Evolutionary conservation across 257 asterid species (phyloP).

Genomic region (Schizonepeta tenuifolia): DNA sequence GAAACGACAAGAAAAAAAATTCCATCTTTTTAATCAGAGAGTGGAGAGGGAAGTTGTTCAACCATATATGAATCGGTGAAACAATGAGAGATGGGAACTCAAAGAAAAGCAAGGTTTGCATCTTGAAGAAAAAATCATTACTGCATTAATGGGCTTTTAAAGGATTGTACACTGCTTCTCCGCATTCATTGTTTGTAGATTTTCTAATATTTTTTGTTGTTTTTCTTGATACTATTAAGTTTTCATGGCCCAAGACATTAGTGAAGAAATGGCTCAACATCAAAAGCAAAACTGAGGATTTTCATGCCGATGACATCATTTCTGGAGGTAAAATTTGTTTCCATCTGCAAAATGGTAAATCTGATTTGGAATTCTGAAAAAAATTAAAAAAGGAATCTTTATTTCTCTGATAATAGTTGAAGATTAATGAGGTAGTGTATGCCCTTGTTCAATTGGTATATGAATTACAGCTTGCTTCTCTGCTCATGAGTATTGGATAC

Average conservation of each 20-base stretch:
- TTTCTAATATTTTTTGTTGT: conserved; percentile 38
- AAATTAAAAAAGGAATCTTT: conserved; percentile 18
- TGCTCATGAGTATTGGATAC: conserved; percentile 30
- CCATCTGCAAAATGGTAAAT: conserved; percentile 31
- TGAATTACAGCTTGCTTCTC: conserved; percentile 31
- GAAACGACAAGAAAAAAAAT: conserved; percentile 38
- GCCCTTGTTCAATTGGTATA: conserved; percentile 22
- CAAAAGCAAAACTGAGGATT: conserved; percentile 81
- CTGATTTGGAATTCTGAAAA: conserved; percentile 27
- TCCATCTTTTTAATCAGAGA: conserved; percentile 38
- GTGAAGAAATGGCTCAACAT: conserved; percentile 97
- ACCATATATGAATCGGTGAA: conserved; percentile 59
- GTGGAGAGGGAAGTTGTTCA: conserved; percentile 18
- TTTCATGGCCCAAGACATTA: conserved; percentile 88
- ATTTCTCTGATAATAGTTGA: conserved; percentile 19
- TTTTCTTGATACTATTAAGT: conserved; percentile 47
- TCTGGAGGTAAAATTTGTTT: conserved; percentile 48
- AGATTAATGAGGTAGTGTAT: conserved; percentile 26
- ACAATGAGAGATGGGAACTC: conserved; percentile 87
- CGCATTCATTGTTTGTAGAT: conserved; percentile 39
- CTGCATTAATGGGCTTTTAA: conserved; percentile 42
- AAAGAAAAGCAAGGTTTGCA: conserved; percentile 82
- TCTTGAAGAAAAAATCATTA: not conserved
- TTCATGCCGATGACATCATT: conserved; percentile 86
- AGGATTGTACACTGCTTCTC: conserved; percentile 36